Conservation (phyloP, 352 stramenopile genomes). For the Globisporangium middletonii region DNA sequence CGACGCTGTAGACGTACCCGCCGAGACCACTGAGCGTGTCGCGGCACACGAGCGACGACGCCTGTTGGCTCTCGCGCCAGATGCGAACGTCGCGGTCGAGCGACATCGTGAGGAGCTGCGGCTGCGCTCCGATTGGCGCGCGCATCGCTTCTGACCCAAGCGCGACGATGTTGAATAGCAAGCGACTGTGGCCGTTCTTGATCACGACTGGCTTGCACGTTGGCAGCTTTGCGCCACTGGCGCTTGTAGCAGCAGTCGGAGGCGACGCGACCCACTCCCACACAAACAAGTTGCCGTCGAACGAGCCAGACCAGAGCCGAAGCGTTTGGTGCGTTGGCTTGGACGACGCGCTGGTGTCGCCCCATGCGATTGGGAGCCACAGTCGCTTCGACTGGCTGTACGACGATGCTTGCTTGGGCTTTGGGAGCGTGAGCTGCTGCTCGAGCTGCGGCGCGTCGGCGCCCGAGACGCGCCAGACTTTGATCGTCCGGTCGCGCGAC, state of each 20-base stretch:
- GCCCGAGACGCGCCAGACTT: constrained; percentile 34
- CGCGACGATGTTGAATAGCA: constrained; percentile 61
- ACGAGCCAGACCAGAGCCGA: constrained; percentile 63
- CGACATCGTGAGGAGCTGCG: constrained; percentile 49
- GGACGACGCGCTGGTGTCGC: background rate
- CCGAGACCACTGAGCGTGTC: constrained; percentile 48
- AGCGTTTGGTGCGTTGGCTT: constrained; percentile 7
- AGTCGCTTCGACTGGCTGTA: constrained; percentile 63
- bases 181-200: constrained; percentile 56
- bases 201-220: constrained; percentile 37
- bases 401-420: constrained; percentile 52
- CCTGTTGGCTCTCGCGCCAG: constrained; percentile 30
- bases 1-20: constrained; percentile 55
- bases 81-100: constrained; percentile 64
- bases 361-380: constrained; percentile 72
- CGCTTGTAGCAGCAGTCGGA: constrained; percentile 1
- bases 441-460: constrained; percentile 10
- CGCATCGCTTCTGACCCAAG: constrained; percentile 1
- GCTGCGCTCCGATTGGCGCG: background rate
- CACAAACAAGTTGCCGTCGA: constrained; percentile 56
- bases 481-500: constrained; percentile 65
- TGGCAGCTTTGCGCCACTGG: constrained; percentile 9
- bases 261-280: constrained; percentile 40
- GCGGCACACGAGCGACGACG: constrained; percentile 21
- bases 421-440: constrained; percentile 41